A percentile compares a stretch with the other conserved stretches of the same genome.
phyloP scores from a whole-genome alignment of 257 asterid species.

The Plantago elongata region DNA sequence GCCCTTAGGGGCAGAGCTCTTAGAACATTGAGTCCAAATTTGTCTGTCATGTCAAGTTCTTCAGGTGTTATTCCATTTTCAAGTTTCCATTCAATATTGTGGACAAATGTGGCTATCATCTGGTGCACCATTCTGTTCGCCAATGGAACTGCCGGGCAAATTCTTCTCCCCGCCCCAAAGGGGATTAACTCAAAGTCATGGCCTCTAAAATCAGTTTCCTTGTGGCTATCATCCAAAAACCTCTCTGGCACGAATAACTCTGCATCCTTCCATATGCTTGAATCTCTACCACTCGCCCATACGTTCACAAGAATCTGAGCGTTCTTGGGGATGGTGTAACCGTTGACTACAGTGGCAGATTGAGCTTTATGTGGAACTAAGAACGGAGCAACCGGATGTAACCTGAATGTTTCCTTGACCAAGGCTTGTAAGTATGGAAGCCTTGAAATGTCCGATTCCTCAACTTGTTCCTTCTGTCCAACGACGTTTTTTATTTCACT shows the following conservation, averaged over 20 bases:
- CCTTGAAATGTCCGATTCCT: slow-evolving; percentile 14
- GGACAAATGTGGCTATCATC: slow-evolving; percentile 9
- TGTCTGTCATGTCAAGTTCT: slow-evolving; percentile 24
- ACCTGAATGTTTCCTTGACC: slow-evolving; percentile 12
- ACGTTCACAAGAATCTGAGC: slow-evolving; percentile 10
- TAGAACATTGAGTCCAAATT: slow-evolving; percentile 18
- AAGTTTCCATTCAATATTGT: slow-evolving; percentile 4
- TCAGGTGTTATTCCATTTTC: slow-evolving; percentile 9
- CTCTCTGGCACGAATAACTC: slow-evolving; percentile 4
- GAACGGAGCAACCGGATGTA: not conserved
- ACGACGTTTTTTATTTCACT: not conserved
- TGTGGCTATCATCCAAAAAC: not conserved
- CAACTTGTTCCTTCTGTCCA: slow-evolving; percentile 3
- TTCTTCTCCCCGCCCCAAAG: slow-evolving; percentile 11
- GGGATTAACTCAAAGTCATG: slow-evolving; percentile 9
- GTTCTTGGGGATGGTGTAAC: not conserved
- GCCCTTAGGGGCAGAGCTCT: slow-evolving; percentile 20
- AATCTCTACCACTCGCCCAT: slow-evolving; percentile 15
- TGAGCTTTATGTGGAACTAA: slow-evolving; percentile 14
- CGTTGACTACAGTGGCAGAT: not conserved
- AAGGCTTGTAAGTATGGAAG: slow-evolving; percentile 17
- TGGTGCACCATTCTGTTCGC: slow-evolving; percentile 16
- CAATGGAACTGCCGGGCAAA: slow-evolving; percentile 18
- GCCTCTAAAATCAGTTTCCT: not conserved
- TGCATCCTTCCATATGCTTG: not conserved